Evolutionary conservation across 1,139 yeast genomes (phyloP).

Genomic region (Diutina siamensis): DNA sequence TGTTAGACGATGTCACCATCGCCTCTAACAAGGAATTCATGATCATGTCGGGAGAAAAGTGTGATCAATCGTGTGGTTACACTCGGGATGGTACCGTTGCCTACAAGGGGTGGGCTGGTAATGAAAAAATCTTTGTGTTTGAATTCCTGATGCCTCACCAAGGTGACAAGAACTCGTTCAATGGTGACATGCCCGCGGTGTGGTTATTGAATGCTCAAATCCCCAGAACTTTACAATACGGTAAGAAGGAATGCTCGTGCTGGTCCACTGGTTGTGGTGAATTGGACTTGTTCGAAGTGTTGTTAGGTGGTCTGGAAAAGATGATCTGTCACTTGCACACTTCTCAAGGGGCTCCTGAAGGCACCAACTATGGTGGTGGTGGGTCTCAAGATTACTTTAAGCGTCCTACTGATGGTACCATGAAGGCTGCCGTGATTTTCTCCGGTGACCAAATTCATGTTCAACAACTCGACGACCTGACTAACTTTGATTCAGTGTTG

Average conservation of each 20-base stretch:
- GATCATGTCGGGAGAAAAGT: constrained; percentile 46
- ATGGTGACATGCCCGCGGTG: constrained; percentile 79
- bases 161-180: constrained; percentile 15
- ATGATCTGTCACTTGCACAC: constrained; percentile 61
- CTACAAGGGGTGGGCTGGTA: constrained; percentile 6
- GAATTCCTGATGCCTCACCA: constrained; percentile 6
- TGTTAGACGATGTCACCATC: constrained; percentile 40
- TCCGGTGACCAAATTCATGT: constrained; percentile 13
- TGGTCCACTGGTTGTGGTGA: constrained; percentile 98
- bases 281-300: constrained; percentile 76
- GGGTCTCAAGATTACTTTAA: constrained; percentile 44
- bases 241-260: constrained; percentile 78
- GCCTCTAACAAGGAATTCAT: constrained; percentile 48
- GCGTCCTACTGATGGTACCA: constrained; percentile 36
- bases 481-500: background rate
- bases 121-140: constrained; percentile 2
- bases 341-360: constrained; percentile 48
- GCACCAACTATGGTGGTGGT: constrained; percentile 45
- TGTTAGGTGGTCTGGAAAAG: constrained; percentile 36
- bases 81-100: constrained; percentile 2
- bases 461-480: constrained; percentile 7
- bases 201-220: constrained; percentile 92
- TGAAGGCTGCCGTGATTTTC: constrained; percentile 64
- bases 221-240: constrained; percentile 87
- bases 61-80: constrained; percentile 15